Evolutionary conservation across 164 flowering plant genomes (phyloP).

Genomic region (Nymphaea thermarum): DNA sequence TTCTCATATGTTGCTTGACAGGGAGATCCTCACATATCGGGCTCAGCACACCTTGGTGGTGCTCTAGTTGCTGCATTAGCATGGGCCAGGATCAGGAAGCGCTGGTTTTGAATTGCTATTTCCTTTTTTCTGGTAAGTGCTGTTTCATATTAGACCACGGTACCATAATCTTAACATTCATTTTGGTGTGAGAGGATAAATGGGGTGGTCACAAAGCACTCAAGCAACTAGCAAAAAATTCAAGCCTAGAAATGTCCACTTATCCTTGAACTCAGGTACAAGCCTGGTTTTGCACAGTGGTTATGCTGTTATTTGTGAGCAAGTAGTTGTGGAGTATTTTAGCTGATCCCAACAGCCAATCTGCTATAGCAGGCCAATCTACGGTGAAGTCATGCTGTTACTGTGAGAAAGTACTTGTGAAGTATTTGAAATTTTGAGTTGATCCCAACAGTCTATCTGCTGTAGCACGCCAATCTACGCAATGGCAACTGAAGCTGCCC

Average conservation of each 20-base stretch:
- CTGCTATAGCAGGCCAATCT: no score
- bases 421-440: no score
- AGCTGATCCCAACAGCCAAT: no score
- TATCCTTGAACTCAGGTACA: no score
- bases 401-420: no score
- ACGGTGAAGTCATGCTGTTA: no score
- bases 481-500: no score
- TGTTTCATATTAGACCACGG: not conserved
- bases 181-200: not conserved
- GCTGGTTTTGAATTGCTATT: constrained; percentile 11
- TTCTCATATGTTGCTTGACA: constrained; percentile 13
- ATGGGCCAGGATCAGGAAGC: constrained; percentile 17
- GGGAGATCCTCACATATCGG: constrained; percentile 57
- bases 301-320: no score
- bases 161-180: not conserved
- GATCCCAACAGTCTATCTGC: no score
- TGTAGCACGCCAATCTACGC: no score
- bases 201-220: not conserved
- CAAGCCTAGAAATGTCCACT: not conserved
- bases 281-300: no score
- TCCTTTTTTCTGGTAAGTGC: not conserved
- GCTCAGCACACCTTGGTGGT: constrained; percentile 89
- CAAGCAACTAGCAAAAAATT: not conserved
- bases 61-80: constrained; percentile 34
- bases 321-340: no score